Conservation (phyloP, 768 basidiomycete genomes). For the Rhizopogon vinicolor region DNA sequence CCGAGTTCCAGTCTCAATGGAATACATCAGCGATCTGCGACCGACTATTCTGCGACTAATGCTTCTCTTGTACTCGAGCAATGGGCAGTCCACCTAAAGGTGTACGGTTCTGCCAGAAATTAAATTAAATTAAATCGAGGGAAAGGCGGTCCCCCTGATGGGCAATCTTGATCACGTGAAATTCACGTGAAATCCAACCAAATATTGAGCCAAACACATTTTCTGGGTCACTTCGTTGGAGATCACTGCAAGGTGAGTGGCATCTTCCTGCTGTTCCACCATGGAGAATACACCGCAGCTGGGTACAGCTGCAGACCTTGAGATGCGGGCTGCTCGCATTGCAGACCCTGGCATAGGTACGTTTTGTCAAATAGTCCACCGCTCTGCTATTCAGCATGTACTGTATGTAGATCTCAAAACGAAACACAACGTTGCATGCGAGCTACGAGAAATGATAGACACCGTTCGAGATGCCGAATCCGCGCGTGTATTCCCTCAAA, state of each 20-base stretch:
- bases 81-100: too few species aligned
- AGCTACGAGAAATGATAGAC: slow-evolving; percentile 80
- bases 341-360: slow-evolving; percentile 72
- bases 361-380: slow-evolving; percentile 7
- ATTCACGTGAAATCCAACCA: slow-evolving; percentile 25
- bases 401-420: slow-evolving; percentile 56
- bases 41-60: too few species aligned
- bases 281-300: slow-evolving; percentile 44
- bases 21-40: too few species aligned
- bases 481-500: slow-evolving; percentile 60
- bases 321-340: slow-evolving; percentile 66
- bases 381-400: slow-evolving; percentile 1
- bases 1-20: too few species aligned
- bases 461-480: slow-evolving; percentile 73
- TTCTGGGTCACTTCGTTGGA: slow-evolving; percentile 19
- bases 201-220: slow-evolving; percentile 27
- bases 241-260: not conserved
- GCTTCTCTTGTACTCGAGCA: too few species aligned
- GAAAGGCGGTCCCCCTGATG: not conserved
- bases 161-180: slow-evolving; percentile 19
- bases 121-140: too few species aligned
- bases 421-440: slow-evolving; percentile 66
- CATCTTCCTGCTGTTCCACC: slow-evolving; percentile 1
- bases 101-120: too few species aligned
- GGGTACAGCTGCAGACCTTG: slow-evolving; percentile 53